Evolutionary conservation across 345 rosid species (phyloP).

Genomic region (Bruguiera gymnorhiza): DNA sequence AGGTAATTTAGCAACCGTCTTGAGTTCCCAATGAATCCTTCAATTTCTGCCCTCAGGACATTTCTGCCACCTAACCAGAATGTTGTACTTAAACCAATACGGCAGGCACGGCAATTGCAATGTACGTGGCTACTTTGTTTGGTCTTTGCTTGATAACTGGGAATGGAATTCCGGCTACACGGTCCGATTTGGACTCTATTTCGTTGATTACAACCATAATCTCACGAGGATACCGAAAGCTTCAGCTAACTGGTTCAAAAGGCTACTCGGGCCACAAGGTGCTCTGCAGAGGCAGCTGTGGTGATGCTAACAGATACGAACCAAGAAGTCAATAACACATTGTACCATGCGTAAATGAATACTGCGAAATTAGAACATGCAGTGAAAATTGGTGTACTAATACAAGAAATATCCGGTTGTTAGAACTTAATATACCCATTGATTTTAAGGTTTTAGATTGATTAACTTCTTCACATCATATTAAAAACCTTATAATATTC

Average conservation of each 20-base stretch:
- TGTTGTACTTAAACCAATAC: not conserved
- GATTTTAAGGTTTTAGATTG: too few species aligned
- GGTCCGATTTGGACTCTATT: constrained; percentile 80
- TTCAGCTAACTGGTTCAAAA: constrained; percentile 74
- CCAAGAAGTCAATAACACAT: not conserved
- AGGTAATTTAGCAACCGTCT: constrained; percentile 36
- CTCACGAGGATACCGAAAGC: constrained; percentile 81
- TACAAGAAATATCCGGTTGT: not conserved
- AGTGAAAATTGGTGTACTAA: not conserved
- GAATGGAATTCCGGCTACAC: constrained; percentile 95
- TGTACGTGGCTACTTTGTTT: constrained; percentile 67
- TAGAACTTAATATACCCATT: too few species aligned
- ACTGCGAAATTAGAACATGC: not conserved
- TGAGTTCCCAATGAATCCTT: not conserved
- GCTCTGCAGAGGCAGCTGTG: constrained; percentile 17
- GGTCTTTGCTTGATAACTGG: constrained; percentile 96
- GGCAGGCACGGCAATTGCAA: constrained; percentile 62
- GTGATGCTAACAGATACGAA: not conserved
- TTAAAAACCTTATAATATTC: too few species aligned
- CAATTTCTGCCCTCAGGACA: not conserved
- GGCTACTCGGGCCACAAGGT: constrained; percentile 33
- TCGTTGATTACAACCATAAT: constrained; percentile 69
- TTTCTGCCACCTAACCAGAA: constrained; percentile 6
- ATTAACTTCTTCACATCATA: too few species aligned
- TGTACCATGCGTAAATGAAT: constrained; percentile 1